Percentiles rank a stretch among this genome's conserved stretches.
phyloP scores from a whole-genome alignment of 1,284 basidiomycete genomes.

The Trichosporon sp. region DNA sequence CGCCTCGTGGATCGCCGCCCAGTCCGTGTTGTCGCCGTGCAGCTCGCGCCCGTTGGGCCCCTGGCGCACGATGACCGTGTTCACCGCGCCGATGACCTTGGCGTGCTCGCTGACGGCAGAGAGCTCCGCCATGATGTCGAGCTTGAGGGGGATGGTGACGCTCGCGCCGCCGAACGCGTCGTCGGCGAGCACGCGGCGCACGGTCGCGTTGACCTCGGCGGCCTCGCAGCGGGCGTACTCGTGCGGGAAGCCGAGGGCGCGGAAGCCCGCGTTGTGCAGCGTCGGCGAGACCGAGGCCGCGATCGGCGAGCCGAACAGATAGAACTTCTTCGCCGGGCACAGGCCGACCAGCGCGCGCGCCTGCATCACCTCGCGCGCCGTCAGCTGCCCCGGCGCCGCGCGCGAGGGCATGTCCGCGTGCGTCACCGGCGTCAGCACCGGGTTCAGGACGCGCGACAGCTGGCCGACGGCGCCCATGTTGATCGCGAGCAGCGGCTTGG shows the following conservation, averaged over 20 bases:
- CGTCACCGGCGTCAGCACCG: constrained; percentile 81
- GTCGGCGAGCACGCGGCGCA: constrained; percentile 61
- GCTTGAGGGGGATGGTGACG: constrained; percentile 91
- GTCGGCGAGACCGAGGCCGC: constrained; percentile 84
- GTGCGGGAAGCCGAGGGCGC: constrained; percentile 75
- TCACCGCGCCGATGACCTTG: constrained; percentile 80
- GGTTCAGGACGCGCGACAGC: constrained; percentile 81
- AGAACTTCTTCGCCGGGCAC: constrained; percentile 67
- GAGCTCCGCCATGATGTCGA: constrained; percentile 75
- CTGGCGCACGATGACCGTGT: constrained; percentile 69
- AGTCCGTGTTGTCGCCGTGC: constrained; percentile 89
- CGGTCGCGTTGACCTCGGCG: constrained; percentile 59
- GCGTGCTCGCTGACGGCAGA: constrained; percentile 74
- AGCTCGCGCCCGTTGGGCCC: constrained; percentile 56
- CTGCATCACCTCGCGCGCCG: constrained; percentile 76
- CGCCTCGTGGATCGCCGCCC: constrained; percentile 72
- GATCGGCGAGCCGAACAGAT: constrained; percentile 86
- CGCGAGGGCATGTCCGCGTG: constrained; percentile 76
- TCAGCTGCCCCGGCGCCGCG: constrained; percentile 89
- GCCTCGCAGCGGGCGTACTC: constrained; percentile 75
- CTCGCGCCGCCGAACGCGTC: constrained; percentile 88
- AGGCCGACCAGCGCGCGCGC: constrained; percentile 77
- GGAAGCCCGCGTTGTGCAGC: constrained; percentile 86
- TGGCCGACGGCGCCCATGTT: constrained; percentile 90
- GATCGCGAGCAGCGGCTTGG: constrained; percentile 84